Conservation (phyloP, 75 land plant species). For the Adiantum capillusveneris region DNA sequence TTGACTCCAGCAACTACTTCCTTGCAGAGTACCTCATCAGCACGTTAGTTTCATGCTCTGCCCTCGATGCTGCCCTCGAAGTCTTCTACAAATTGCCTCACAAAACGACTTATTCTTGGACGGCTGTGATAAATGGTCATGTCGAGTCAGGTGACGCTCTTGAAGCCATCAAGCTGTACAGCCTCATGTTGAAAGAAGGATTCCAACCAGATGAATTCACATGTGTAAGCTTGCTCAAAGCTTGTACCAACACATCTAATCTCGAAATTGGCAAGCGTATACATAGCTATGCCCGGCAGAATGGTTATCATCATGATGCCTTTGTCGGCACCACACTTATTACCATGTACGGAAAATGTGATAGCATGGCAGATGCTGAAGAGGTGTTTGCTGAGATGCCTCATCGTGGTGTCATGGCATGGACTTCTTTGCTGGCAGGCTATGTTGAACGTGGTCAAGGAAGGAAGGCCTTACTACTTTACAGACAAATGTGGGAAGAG, state of each 20-base stretch:
- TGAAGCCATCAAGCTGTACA: slow-evolving; percentile 28
- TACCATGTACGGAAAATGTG: slow-evolving; percentile 32
- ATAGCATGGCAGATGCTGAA: slow-evolving; percentile 29
- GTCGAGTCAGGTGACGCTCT: slow-evolving; percentile 18
- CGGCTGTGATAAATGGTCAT: slow-evolving; percentile 28
- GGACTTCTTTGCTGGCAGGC: slow-evolving; percentile 31
- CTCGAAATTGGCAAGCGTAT: slow-evolving; percentile 21
- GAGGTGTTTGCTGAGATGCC: slow-evolving; percentile 41
- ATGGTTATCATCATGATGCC: slow-evolving; percentile 27
- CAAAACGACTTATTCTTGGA: slow-evolving; percentile 39
- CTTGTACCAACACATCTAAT: slow-evolving; percentile 23
- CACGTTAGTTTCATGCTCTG: neutral
- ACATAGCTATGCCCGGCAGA: slow-evolving; percentile 26
- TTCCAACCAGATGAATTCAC: slow-evolving; percentile 30
- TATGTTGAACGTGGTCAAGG: slow-evolving; percentile 16
- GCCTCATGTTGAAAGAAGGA: slow-evolving; percentile 11
- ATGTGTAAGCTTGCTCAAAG: slow-evolving; percentile 27
- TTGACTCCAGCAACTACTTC: neutral
- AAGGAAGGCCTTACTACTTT: slow-evolving; percentile 22
- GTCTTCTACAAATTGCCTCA: slow-evolving; percentile 10
- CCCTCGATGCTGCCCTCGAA: neutral
- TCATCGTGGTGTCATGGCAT: slow-evolving; percentile 24
- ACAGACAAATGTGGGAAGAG: slow-evolving; percentile 15
- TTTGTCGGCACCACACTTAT: slow-evolving; percentile 47
- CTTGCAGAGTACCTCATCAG: neutral